These are phyloP conservation scores for Castanea crenata DNA, from an alignment of 306 rosid species.

Conservation along the genomic window DNA sequence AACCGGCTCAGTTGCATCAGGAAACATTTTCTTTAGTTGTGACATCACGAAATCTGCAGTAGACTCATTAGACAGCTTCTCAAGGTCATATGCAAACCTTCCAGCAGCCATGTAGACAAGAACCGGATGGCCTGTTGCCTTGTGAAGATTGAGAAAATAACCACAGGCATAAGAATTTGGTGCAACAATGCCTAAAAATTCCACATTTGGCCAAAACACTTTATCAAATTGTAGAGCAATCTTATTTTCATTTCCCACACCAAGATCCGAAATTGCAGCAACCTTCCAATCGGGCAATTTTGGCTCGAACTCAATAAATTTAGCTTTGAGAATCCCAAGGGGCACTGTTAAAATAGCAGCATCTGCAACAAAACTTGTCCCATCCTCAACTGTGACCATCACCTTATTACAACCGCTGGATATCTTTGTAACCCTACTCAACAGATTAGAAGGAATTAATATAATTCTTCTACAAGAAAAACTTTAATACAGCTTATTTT, in stretches of 20 bases:
- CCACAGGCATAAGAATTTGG: slow-evolving; percentile 68
- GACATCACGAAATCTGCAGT: slow-evolving; percentile 49
- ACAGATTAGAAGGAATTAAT: neutral
- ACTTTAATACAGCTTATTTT: neutral
- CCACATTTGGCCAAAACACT: slow-evolving; percentile 78
- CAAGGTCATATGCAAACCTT: slow-evolving; percentile 70
- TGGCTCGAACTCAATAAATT: slow-evolving; percentile 62
- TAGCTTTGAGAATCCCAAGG: slow-evolving; percentile 68
- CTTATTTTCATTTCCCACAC: slow-evolving; percentile 81
- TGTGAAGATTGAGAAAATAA: slow-evolving; percentile 78
- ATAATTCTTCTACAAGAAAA: neutral
- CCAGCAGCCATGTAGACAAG: slow-evolving; percentile 84
- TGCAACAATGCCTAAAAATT: slow-evolving; percentile 65
- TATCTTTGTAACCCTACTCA: slow-evolving; percentile 34
- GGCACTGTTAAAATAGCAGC: slow-evolving; percentile 54
- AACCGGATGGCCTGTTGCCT: slow-evolving; percentile 72
- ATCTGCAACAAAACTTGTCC: slow-evolving; percentile 51
- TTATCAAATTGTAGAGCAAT: slow-evolving; percentile 55
- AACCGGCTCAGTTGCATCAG: slow-evolving; percentile 68
- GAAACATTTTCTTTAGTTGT: slow-evolving; percentile 73
- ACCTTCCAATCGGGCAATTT: slow-evolving; percentile 69
- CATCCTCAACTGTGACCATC: slow-evolving; percentile 59
- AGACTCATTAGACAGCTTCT: slow-evolving; percentile 44
- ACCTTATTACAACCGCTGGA: slow-evolving; percentile 35
- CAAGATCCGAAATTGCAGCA: slow-evolving; percentile 69